phyloP scores from a whole-genome alignment of 1,284 basidiomycete species.

The Malassezia arunalokei region DNA sequence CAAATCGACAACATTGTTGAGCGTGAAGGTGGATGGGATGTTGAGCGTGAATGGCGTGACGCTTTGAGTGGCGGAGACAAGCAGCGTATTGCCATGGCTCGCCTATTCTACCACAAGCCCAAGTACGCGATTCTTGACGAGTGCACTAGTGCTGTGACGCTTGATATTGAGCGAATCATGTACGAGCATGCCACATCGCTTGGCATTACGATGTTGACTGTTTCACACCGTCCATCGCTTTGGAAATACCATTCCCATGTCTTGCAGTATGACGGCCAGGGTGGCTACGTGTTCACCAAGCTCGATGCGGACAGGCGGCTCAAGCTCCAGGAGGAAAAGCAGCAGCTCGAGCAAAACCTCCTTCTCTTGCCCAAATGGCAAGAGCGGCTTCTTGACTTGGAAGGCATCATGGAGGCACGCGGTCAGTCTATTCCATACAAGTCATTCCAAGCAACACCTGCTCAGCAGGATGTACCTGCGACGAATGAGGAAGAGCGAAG shows the following conservation, averaged over 20 bases:
- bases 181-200: slow-evolving; percentile 74
- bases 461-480: too few relatives aligned
- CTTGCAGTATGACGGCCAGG: slow-evolving; percentile 55
- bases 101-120: slow-evolving; percentile 87
- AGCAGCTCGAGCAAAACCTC: slow-evolving; percentile 45
- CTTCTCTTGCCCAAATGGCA: slow-evolving; percentile 63
- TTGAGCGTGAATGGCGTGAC: slow-evolving; percentile 79
- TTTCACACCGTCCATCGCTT: slow-evolving; percentile 57
- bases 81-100: slow-evolving; percentile 81
- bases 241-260: slow-evolving; percentile 90
- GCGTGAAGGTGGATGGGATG: slow-evolving; percentile 91
- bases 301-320: slow-evolving; percentile 82
- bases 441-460: too few relatives aligned
- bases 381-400: slow-evolving; percentile 61
- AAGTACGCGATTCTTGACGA: slow-evolving; percentile 97
- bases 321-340: slow-evolving; percentile 82
- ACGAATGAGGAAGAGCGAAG: too few relatives aligned
- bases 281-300: slow-evolving; percentile 62
- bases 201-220: slow-evolving; percentile 46
- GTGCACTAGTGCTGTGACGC: slow-evolving; percentile 83
- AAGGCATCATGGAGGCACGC: not conserved
- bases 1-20: slow-evolving; percentile 80
- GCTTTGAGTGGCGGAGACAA: slow-evolving; percentile 65
- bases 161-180: slow-evolving; percentile 84
- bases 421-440: too few relatives aligned